These are phyloP conservation scores for Digitaria exilis DNA, from an alignment of 202 grass and related monocot species.

Conservation along the genomic window DNA sequence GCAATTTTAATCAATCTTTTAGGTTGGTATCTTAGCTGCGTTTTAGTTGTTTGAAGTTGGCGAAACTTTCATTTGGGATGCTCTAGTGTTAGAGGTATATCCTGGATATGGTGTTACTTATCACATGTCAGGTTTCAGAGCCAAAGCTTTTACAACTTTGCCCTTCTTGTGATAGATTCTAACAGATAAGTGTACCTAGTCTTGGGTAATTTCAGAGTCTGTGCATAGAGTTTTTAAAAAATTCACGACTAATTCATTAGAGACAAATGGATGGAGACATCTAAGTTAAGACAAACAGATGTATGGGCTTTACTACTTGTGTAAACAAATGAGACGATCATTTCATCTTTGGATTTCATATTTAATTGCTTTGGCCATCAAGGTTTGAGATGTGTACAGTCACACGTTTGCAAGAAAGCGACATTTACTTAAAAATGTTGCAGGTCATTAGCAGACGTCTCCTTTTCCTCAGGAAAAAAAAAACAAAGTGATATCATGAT, in stretches of 20 bases:
- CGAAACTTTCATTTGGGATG: background rate
- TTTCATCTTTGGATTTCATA: constrained; percentile 9
- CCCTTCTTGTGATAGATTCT: background rate
- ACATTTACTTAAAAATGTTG: background rate
- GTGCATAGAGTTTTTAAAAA: background rate
- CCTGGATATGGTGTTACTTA: background rate
- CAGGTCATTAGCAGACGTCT: background rate
- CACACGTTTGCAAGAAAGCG: background rate
- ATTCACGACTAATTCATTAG: background rate
- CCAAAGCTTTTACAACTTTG: background rate
- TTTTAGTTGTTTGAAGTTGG: background rate
- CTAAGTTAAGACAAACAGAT: constrained; percentile 25
- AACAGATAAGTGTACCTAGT: background rate
- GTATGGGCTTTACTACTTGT: constrained; percentile 4
- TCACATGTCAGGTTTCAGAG: too few species aligned
- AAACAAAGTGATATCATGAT: background rate
- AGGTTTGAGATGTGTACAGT: background rate
- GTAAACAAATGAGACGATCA: constrained; percentile 29
- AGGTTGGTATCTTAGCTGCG: background rate
- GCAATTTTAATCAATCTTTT: background rate
- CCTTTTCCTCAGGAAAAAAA: background rate
- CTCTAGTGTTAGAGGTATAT: constrained; percentile 17
- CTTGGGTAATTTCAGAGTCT: background rate
- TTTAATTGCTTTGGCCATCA: constrained; percentile 2
- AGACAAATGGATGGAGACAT: constrained; percentile 29